Evolutionary conservation across 805 yeast genomes (phyloP), one percentile per base, ranked within the genome.

Genomic region (Suhomyces prunicola): DNA sequence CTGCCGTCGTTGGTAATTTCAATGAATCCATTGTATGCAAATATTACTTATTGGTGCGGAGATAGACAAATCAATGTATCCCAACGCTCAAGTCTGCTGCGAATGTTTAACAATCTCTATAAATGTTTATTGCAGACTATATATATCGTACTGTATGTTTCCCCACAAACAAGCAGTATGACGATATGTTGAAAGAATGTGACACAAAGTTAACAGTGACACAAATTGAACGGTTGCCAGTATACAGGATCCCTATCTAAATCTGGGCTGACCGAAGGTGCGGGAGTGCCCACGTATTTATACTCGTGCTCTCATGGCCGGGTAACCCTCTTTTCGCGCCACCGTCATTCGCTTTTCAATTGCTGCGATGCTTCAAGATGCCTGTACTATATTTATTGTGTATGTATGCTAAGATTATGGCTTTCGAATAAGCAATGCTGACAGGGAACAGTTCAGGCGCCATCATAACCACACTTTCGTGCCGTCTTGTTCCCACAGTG

Each of bases 1-100:
- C 88, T 10, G 92, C 90, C 17, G 88, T 87, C 19, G 87, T 85
- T 55, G 93, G 93, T 56, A 86, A 79, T 57, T 86, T 84, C 55
- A 87, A 77, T 46, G 91, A 83, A 64, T 87, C 90, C 91, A 87
- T 86, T 35, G 51, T 44, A 15, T 27, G 47, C 22, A 24, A 19
- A 6, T 41, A 41, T 23, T 22, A 41, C 24, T 12, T 22, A 42
- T 41, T 42, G 23, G 22, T 19, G 47, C 41, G n/a, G 73, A 69
- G 77, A 71, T 62, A 57, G 56, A 73, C 79, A 74, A 74, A 35
- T 63, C 56, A 74, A 74, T 74, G 79, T 72, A 70, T 74, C 79
- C 73, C 70, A 53, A 58, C 46, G 39, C 26, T 40, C 41, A 23
- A 15, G 49, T 47, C 49, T 47, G 49, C 49, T 31, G 31, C 6